Percentiles rank a stretch among this genome's conserved stretches.
Conservation (phyloP, 768 basidiomycete genomes). For the Lactarius psammicola region DNA sequence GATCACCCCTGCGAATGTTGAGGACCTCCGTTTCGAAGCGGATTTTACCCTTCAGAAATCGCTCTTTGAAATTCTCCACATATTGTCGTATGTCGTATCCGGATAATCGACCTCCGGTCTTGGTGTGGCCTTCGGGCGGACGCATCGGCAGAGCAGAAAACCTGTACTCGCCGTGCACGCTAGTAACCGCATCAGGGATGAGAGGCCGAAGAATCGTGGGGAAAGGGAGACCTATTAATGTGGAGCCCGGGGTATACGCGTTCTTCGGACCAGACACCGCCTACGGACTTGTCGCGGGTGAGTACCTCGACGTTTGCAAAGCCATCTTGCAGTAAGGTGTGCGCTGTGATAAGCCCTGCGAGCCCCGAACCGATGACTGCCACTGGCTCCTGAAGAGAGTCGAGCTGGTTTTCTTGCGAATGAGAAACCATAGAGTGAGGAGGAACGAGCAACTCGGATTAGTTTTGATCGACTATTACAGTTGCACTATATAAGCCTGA, state of each 20-base stretch:
- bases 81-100: constrained; percentile 56
- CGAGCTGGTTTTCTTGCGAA: not conserved
- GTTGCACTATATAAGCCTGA: too few species aligned
- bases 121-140: constrained; percentile 36
- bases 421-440: not conserved
- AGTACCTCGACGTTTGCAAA: constrained; percentile 55
- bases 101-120: constrained; percentile 47
- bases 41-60: constrained; percentile 46
- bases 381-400: constrained; percentile 32
- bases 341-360: constrained; percentile 58
- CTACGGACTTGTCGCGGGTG: constrained; percentile 51
- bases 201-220: not conserved
- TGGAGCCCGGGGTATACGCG: constrained; percentile 55
- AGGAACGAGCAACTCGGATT: not conserved
- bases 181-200: constrained; percentile 30
- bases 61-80: constrained; percentile 52
- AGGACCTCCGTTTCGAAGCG: constrained; percentile 50
- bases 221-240: constrained; percentile 53
- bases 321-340: constrained; percentile 55
- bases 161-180: constrained; percentile 61
- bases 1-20: constrained; percentile 40
- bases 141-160: constrained; percentile 60
- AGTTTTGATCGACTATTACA: too few species aligned
- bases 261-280: constrained; percentile 59
- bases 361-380: constrained; percentile 58